Conservation (phyloP, 1,139 yeast species). For the Geotrichum macrosporum region DNA sequence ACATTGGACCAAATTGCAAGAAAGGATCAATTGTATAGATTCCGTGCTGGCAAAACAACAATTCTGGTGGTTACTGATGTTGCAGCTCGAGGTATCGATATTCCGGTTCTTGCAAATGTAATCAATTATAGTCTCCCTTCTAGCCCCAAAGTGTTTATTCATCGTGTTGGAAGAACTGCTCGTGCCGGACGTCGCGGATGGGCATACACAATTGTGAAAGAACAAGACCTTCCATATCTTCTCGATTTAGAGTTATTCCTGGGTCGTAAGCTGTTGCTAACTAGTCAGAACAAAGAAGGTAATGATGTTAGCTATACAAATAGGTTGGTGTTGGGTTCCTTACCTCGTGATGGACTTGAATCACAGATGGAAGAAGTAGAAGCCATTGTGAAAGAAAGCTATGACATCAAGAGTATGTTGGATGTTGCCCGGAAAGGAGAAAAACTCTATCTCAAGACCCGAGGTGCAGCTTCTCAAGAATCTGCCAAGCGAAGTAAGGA, state of each 20-base stretch:
- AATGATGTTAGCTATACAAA: constrained; percentile 60
- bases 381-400: constrained; percentile 56
- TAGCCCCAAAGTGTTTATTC: constrained; percentile 88
- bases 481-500: constrained; percentile 83
- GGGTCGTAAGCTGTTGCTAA: constrained; percentile 70
- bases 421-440: constrained; percentile 86
- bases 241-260: constrained; percentile 86
- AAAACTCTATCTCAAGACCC: constrained; percentile 74
- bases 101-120: constrained; percentile 92
- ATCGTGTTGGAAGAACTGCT: constrained; percentile 98
- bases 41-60: constrained; percentile 77
- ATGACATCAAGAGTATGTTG: constrained; percentile 61
- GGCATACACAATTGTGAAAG: constrained; percentile 89
- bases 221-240: constrained; percentile 81
- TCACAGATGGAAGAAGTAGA: constrained; percentile 67
- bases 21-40: constrained; percentile 78
- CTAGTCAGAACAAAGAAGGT: constrained; percentile 44
- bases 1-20: constrained; percentile 93
- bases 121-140: constrained; percentile 87
- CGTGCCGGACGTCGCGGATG: constrained; percentile 98
- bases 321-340: constrained; percentile 75
- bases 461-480: constrained; percentile 81
- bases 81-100: constrained; percentile 99
- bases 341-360: constrained; percentile 72
- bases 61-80: constrained; percentile 94